Evolutionary conservation across 2,329 filamentous ascomycete species (phyloP).

Genomic region (Canariomyces notabilis): DNA sequence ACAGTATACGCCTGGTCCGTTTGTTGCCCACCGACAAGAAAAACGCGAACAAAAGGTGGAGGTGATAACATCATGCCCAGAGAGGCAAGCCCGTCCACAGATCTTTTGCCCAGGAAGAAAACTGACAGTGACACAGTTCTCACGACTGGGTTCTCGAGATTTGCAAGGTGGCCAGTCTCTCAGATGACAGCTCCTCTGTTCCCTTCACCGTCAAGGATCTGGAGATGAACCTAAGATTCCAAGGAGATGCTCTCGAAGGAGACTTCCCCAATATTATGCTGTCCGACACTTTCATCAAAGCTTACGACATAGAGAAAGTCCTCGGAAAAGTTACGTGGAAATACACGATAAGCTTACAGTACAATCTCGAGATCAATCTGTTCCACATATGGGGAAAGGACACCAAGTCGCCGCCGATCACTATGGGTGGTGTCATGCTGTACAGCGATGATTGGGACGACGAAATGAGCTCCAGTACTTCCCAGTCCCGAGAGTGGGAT

Average conservation of each 20-base stretch:
- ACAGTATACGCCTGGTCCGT: slow-evolving; percentile 13
- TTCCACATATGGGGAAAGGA: slow-evolving; percentile 30
- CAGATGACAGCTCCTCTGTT: slow-evolving; percentile 13
- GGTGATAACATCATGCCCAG: slow-evolving; percentile 30
- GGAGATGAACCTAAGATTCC: slow-evolving; percentile 24
- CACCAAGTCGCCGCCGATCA: background rate
- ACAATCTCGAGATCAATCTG: slow-evolving; percentile 33
- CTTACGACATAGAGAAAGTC: slow-evolving; percentile 27
- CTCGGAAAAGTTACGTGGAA: slow-evolving; percentile 32
- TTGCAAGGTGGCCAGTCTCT: slow-evolving; percentile 21
- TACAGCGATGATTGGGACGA: slow-evolving; percentile 31
- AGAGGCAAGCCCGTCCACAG: slow-evolving; percentile 27
- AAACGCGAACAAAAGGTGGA: slow-evolving; percentile 20
- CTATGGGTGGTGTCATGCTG: slow-evolving; percentile 24
- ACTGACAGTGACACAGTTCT: slow-evolving; percentile 25
- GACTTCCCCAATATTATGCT: slow-evolving; percentile 29
- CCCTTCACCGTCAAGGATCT: slow-evolving; percentile 25
- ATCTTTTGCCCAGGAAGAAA: background rate
- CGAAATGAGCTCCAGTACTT: slow-evolving; percentile 6
- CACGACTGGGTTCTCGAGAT: slow-evolving; percentile 37
- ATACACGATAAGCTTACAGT: slow-evolving; percentile 30
- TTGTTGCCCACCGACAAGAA: slow-evolving; percentile 13
- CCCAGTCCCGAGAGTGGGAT: slow-evolving; percentile 16
- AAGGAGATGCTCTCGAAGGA: slow-evolving; percentile 9
- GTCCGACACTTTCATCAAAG: background rate